Percentiles rank a stretch among this genome's conserved stretches.
phyloP scores from a whole-genome alignment of 2,329 filamentous ascomycete species.

The Pezicula carpinea region DNA sequence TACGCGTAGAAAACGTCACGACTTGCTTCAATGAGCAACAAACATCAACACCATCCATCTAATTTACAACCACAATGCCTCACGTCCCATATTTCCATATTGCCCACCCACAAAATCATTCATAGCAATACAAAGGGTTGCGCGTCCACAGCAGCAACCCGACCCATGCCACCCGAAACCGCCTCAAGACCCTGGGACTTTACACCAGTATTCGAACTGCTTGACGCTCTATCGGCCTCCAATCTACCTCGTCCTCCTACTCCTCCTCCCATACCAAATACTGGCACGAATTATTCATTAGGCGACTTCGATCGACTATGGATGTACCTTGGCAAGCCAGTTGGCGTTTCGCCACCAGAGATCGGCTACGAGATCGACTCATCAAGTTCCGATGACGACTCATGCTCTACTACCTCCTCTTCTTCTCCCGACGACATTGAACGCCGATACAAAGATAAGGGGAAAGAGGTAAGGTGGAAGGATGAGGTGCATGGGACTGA shows the following conservation, averaged over 20 bases:
- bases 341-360: conserved; percentile 2
- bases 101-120: no score
- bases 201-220: no score
- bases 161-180: no score
- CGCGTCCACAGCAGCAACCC: no score
- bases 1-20: no score
- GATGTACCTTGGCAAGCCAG: conserved; percentile 12
- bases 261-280: conserved; percentile 2
- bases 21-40: no score
- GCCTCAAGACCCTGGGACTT: no score
- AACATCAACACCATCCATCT: no score
- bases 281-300: conserved; percentile 2
- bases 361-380: conserved; percentile 4
- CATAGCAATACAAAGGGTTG: no score
- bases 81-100: no score
- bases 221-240: no score
- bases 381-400: conserved; percentile 2
- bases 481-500: conserved; percentile 9
- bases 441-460: conserved; percentile 5
- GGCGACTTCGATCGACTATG: conserved; percentile 21
- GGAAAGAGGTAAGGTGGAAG: conserved; percentile 19
- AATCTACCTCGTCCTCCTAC: not conserved
- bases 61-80: no score
- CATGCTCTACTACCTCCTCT: conserved; percentile 9
- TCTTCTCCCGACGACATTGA: conserved; percentile 11